Evolutionary conservation across 176 grass and related monocot genomes (phyloP).

Genomic region (Aegilops umbellulata): DNA sequence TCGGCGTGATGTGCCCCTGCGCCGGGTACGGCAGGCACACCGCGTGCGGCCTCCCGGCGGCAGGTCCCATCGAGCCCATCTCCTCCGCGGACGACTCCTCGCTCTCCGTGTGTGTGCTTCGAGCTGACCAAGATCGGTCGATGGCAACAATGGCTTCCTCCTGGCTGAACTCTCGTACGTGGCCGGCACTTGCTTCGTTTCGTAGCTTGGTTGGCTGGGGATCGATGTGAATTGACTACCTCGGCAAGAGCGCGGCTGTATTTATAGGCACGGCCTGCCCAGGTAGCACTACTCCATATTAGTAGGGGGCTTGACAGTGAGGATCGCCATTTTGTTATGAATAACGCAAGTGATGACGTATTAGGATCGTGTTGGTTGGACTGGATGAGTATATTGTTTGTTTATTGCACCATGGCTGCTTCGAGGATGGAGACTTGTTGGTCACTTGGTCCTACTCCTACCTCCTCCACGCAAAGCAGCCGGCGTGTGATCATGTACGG

Average conservation of each 20-base stretch:
- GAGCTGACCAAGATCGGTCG: background rate
- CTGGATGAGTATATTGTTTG: background rate
- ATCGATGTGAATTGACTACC: background rate
- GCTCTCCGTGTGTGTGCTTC: too few relatives aligned
- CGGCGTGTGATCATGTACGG: background rate
- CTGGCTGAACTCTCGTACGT: background rate
- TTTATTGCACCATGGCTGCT: background rate
- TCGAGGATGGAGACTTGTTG: background rate
- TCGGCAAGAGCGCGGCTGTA: background rate
- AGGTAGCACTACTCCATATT: too few relatives aligned
- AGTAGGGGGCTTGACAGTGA: background rate
- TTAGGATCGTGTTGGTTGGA: background rate
- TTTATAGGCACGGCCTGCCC: background rate
- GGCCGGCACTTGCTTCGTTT: background rate
- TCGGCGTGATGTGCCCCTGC: constrained; percentile 78
- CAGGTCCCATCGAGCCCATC: constrained; percentile 37
- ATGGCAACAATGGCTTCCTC: background rate
- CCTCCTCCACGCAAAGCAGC: background rate
- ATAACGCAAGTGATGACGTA: background rate
- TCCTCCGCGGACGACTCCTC: background rate
- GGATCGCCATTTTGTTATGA: background rate
- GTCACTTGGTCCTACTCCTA: background rate
- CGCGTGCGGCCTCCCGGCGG: constrained; percentile 43
- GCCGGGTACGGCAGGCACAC: constrained; percentile 71
- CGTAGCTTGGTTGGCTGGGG: background rate